phyloP scores from a whole-genome alignment of 345 rosid species.

The Populus ilicifolia region DNA sequence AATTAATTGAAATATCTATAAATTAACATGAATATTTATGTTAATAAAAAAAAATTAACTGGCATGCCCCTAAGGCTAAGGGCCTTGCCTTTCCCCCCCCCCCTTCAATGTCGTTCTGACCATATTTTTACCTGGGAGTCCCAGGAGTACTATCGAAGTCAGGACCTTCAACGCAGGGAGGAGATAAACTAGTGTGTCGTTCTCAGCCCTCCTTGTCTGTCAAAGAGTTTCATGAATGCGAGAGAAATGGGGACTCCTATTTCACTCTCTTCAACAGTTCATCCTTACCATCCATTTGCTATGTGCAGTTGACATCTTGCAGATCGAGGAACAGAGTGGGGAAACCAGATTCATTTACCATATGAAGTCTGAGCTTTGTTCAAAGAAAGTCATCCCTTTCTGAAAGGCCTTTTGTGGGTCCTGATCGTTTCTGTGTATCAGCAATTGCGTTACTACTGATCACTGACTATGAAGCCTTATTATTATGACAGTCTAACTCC shows the following conservation, averaged over 20 bases:
- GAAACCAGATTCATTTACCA: conserved; percentile 20
- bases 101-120: not conserved
- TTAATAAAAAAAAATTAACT: no score
- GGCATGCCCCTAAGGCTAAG: not conserved
- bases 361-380: conserved; percentile 8
- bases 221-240: no score
- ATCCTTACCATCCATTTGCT: no score
- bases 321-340: no score
- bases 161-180: not conserved
- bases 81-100: not conserved
- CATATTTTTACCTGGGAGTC: not conserved
- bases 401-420: not conserved
- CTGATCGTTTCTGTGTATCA: conserved; percentile 13
- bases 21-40: no score
- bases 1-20: no score
- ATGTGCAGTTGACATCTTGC: no score
- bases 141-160: conserved; percentile 5
- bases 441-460: not conserved
- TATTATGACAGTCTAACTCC: conserved; percentile 2
- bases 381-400: not conserved
- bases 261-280: no score
- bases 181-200: no score
- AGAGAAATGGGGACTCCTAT: no score
- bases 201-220: no score
- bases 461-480: conserved; percentile 17